phyloP scores from a whole-genome alignment of 108 stramenopile species.

The Cylindrotheca fusiformis region DNA sequence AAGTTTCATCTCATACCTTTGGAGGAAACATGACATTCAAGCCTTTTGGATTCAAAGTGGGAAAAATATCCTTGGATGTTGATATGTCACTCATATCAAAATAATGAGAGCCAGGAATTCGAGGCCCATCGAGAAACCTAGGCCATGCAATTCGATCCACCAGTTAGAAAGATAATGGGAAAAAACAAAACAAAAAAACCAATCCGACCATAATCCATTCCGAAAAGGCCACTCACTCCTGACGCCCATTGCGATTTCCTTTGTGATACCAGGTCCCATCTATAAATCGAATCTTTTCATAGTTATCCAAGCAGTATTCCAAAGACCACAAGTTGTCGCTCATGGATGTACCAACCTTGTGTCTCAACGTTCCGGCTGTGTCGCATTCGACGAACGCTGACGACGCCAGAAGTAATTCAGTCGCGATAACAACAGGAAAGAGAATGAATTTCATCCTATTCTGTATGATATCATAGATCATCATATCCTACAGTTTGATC shows the following conservation, averaged over 20 bases:
- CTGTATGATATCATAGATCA: too few relatives aligned
- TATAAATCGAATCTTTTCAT: constrained; percentile 23
- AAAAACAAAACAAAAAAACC: not conserved
- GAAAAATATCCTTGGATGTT: constrained; percentile 18
- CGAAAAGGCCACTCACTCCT: constrained; percentile 7
- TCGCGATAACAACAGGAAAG: too few relatives aligned
- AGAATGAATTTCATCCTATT: too few relatives aligned
- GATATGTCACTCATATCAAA: constrained; percentile 72
- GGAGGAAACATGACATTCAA: constrained; percentile 29
- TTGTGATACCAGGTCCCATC: constrained; percentile 56
- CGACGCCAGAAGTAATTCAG: too few relatives aligned
- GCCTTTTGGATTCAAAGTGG: constrained; percentile 22
- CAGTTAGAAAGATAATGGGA: too few relatives aligned
- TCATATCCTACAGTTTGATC: too few relatives aligned
- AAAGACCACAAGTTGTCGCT: constrained; percentile 27
- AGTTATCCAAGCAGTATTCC: constrained; percentile 22
- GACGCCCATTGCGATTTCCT: constrained; percentile 28
- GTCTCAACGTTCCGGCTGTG: too few relatives aligned
- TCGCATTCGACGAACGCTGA: too few relatives aligned
- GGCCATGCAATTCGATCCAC: not conserved
- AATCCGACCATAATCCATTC: not conserved
- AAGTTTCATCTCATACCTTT: constrained; percentile 36
- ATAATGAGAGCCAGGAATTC: constrained; percentile 56
- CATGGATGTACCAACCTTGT: not conserved
- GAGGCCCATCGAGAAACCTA: constrained; percentile 47